phyloP scores from a whole-genome alignment of 129 eudicot genomes.

The Artemisia argyi region DNA sequence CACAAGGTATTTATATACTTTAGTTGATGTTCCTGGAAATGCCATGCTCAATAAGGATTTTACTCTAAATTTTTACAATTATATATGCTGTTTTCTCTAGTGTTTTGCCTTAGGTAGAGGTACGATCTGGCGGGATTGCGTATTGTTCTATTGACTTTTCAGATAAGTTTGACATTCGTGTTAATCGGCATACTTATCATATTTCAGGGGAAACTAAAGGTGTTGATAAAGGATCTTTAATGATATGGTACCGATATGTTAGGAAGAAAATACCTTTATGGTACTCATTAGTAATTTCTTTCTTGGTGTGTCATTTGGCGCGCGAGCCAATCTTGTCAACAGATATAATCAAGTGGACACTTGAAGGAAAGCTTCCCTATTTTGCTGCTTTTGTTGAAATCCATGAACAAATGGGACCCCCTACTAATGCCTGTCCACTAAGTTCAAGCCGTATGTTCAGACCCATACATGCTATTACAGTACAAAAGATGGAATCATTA shows the following conservation, averaged over 20 bases:
- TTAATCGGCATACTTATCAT: constrained; percentile 15
- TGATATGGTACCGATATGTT: constrained; percentile 64
- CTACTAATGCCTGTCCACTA: constrained; percentile 56
- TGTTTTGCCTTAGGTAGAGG: too few species aligned
- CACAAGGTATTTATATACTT: constrained; percentile 39
- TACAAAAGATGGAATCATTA: constrained; percentile 61
- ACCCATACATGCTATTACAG: constrained; percentile 42
- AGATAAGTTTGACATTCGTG: neutral
- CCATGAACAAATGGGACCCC: constrained; percentile 53
- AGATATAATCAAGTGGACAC: constrained; percentile 62
- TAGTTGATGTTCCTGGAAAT: too few species aligned
- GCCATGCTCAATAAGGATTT: too few species aligned
- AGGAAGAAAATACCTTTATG: constrained; percentile 56
- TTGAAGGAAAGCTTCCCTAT: constrained; percentile 85
- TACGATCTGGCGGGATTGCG: too few species aligned
- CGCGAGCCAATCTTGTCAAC: constrained; percentile 69
- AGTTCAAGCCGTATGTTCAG: constrained; percentile 67
- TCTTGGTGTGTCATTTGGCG: constrained; percentile 75
- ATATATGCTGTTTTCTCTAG: neutral
- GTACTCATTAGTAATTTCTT: constrained; percentile 59
- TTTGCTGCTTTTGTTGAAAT: constrained; percentile 70
- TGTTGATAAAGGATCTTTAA: constrained; percentile 51
- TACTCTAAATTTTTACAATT: neutral
- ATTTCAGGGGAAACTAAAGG: constrained; percentile 48
- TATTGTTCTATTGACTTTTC: neutral